phyloP scores from a whole-genome alignment of 2,329 filamentous ascomycete genomes.

The Geosmithia flava region DNA sequence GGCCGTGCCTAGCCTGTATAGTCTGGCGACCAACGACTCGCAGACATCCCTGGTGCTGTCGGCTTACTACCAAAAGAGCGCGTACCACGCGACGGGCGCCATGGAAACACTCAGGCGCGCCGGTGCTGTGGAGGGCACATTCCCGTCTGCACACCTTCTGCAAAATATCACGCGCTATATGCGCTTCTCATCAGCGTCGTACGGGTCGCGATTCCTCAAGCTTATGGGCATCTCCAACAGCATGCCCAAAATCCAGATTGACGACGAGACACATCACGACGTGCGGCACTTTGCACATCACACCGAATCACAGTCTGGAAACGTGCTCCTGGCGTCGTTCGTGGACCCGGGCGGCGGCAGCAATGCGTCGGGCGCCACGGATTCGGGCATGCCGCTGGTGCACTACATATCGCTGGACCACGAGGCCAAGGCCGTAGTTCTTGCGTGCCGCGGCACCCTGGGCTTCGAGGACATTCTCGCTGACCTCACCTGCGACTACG shows the following conservation, averaged over 20 bases:
- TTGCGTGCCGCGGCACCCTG: conserved; percentile 60
- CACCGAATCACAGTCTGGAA: conserved; percentile 43
- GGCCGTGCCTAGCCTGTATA: conserved; percentile 45
- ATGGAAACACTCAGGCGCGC: conserved; percentile 35
- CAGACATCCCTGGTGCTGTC: conserved; percentile 40
- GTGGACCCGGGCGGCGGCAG: conserved; percentile 57
- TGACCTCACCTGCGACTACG: conserved; percentile 65
- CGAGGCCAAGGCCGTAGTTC: conserved; percentile 57
- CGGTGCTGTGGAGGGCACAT: conserved; percentile 44
- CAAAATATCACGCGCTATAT: conserved; percentile 53
- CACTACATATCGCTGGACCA: conserved; percentile 64
- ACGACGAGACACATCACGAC: conserved; percentile 43
- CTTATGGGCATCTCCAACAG: conserved; percentile 48
- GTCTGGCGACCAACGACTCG: conserved; percentile 42
- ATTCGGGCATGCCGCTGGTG: conserved; percentile 56
- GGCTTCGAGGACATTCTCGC: conserved; percentile 64
- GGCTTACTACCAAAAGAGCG: conserved; percentile 33
- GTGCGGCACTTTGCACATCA: conserved; percentile 52
- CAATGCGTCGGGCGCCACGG: conserved; percentile 50
- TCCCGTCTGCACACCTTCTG: conserved; percentile 46
- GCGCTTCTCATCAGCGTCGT: conserved; percentile 54
- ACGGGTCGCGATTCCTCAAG: conserved; percentile 50
- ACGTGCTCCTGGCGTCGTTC: conserved; percentile 56
- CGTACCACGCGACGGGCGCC: conserved; percentile 33
- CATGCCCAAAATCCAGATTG: conserved; percentile 25